Conservation (phyloP, 1,284 basidiomycete species). For the Cutaneotrichosporon sp. region DNA sequence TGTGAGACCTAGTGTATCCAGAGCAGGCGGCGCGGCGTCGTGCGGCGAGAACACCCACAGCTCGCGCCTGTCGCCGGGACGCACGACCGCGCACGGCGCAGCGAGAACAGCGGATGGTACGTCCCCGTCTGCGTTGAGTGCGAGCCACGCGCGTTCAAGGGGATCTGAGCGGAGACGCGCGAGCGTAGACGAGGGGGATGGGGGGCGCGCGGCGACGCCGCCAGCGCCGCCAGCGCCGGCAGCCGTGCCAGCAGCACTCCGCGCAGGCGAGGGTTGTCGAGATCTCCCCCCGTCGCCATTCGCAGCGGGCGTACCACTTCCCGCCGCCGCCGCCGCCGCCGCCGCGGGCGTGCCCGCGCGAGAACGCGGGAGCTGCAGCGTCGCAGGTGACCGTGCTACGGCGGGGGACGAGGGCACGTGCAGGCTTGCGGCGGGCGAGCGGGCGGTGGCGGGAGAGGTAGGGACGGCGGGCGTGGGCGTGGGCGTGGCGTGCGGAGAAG, state of each 20-base stretch:
- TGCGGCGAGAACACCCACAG: slow-evolving; percentile 16
- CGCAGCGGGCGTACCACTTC: no score
- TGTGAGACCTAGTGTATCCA: slow-evolving; percentile 3
- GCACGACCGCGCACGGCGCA: slow-evolving; percentile 11
- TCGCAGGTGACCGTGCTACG: neutral
- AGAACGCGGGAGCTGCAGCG: no score
- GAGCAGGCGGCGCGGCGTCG: neutral
- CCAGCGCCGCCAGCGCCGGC: no score
- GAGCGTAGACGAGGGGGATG: neutral
- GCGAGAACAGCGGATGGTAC: slow-evolving; percentile 3
- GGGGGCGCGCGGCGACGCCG: neutral
- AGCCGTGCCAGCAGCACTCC: neutral
- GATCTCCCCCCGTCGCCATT: neutral
- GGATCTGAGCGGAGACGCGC: slow-evolving; percentile 17
- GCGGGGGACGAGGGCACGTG: neutral
- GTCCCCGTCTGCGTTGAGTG: slow-evolving; percentile 15
- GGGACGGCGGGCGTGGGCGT: slow-evolving; percentile 1
- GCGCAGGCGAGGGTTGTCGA: neutral
- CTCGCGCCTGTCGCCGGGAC: slow-evolving; percentile 3
- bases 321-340: neutral
- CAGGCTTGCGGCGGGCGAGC: no score
- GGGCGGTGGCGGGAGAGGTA: neutral
- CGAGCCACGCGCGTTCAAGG: slow-evolving; percentile 26
- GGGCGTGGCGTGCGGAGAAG: neutral
- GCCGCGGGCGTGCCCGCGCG: neutral